Evolutionary conservation across 2,329 filamentous ascomycete genomes (phyloP), one percentile per base, ranked within the genome.

Genomic region (Dendrostoma leiphaemia): DNA sequence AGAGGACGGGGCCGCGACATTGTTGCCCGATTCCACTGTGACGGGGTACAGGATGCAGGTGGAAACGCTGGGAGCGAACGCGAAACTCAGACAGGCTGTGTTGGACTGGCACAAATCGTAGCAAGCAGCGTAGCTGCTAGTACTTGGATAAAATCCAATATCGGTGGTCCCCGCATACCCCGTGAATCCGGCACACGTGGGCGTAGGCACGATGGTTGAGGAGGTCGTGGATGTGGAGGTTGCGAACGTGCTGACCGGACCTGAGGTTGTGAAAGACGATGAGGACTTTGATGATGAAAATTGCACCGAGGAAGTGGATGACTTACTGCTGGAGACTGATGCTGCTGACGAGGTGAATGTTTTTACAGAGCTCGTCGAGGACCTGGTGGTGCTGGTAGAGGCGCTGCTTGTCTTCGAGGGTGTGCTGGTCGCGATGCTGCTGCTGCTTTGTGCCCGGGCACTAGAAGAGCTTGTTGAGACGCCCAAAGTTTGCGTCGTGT

Each of bases 1-100:
- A 0, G 67, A 67, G 1, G 44, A 32, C 3, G 61, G 56, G 12
- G 69, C 64, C 10, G 70, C 62, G 29, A 60, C 49, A 21, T 65
- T 54, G 4, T 51, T 47, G 26, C 41, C 31, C 8, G 4, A 5
- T 34, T 54, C 54, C 3, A 57, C 51, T 1, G 29, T 28, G 12
- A 45, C 46, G 15, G 6, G 4, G 37, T 57, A 57, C 10, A 57
- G 47, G 19, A 57, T 54, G n/a, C 54, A 57, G 12, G 37, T 44
- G 2, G 37, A 35, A 1, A 34, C 43, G 5, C 29, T 38, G 4
- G 41, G 3, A 19, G 47, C 48, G 21, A 54, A 57, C 1, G 51
- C 53, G 17, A 57, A 54, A 35, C 51, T 54, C 17, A 48, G 15
- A 41, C 54, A 57, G 21, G 46, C 47, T 2, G 41, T 21, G 46